Evolutionary conservation across 2,329 filamentous ascomycete species (phyloP), one percentile per base, ranked within the genome.

Genomic region (Diaporthe batatas): DNA sequence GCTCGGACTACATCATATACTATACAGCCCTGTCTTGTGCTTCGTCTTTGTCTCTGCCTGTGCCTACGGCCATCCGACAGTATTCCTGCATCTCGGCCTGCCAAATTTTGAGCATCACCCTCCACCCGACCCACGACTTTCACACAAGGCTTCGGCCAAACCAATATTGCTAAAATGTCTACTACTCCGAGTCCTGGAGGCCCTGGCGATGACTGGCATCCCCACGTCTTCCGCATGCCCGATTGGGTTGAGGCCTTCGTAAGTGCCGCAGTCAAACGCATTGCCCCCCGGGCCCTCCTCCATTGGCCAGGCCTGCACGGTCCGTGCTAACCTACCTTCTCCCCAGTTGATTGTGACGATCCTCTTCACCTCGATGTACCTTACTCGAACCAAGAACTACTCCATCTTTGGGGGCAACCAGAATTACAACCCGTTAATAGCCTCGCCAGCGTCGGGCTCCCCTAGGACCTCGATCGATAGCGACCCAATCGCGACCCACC

Each of bases 341-440:
- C 25, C 29, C 36, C 64, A 83, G 82, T 78, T 81, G 29, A 82
- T 83, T 64, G 78, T 83, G n/a, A 74, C 78, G 18, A 81, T 83
- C 54, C 81, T 83, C 68, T 76, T 82, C 65, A 77, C 79, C 12
- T 80, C 81, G 69, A 82, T 83, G 81, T 82, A 79, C 73, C 73
- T 81, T n/a, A 82, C 81, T 25, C 79, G 82, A 54, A 77, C 79
- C 25, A 82, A 77, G 59, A 79, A 80, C 73, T 83, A 79, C 72
- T 80, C 81, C 29, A 77, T 82, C n/a, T 75, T 82, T 67, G 74
- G 67, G 29, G 64, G 44, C 73, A 70, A 68, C 53, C 71, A 72
- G 58, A 62, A 44, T 51, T 75, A 74, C 25, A 53, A 42, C 14
- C 55, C 69, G 8, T 44, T 74, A 18, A 54, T 44, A 65, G 71